Percentiles rank a stretch among this genome's conserved stretches.
Evolutionary conservation across 306 rosid species (phyloP).

Genomic region (Prunus mongolica): DNA sequence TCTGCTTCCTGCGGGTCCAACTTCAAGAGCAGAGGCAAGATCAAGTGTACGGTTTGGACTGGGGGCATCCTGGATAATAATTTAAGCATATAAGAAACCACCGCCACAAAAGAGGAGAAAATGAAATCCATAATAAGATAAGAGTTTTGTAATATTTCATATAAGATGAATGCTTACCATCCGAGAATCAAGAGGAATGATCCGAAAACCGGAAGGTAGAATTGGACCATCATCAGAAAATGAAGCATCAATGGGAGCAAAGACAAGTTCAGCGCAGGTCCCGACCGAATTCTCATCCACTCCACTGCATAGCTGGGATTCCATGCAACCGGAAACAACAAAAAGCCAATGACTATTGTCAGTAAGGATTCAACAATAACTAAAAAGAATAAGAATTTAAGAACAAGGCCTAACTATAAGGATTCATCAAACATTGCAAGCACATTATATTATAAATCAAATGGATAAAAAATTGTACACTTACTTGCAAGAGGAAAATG

Average conservation of each 20-base stretch:
- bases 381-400: background rate
- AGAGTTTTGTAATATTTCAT: background rate
- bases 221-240: conserved; percentile 97
- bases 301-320: conserved; percentile 78
- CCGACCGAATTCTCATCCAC: conserved; percentile 88
- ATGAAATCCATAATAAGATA: background rate
- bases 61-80: conserved; percentile 58
- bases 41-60: conserved; percentile 95
- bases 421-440: background rate
- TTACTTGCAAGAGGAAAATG: conserved; percentile 94
- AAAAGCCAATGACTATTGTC: background rate
- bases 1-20: conserved; percentile 72
- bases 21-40: conserved; percentile 94
- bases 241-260: conserved; percentile 98
- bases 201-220: conserved; percentile 92
- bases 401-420: too few relatives aligned
- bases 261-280: conserved; percentile 81
- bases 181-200: conserved; percentile 79
- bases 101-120: background rate
- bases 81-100: background rate
- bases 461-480: conserved; percentile 11
- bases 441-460: conserved; percentile 1
- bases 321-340: conserved; percentile 19
- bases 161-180: conserved; percentile 36
- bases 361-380: background rate